Evolutionary conservation across 345 rosid species (phyloP), one percentile per base, ranked within the genome.

Genomic region (Acer saccharum): DNA sequence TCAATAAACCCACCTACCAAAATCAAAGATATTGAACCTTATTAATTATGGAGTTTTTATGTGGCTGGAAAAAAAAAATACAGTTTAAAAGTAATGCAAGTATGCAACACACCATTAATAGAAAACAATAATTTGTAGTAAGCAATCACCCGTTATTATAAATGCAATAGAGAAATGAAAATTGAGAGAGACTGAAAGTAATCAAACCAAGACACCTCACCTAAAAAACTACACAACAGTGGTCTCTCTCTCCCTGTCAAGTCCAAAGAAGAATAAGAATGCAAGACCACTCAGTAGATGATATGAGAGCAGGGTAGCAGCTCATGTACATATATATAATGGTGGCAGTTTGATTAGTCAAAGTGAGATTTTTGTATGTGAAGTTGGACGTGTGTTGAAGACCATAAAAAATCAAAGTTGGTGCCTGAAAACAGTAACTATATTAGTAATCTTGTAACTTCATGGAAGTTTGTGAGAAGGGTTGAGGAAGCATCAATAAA

Each of bases 401-500:
- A 23, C 64, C 32, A 48, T 20, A 7, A 21, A 69, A 72, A 82
- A 69, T 76, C 82, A 85, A 76, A 80, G 54, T 78, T 41, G 75
- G 50, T 14, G 74, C 7, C 73, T 77, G 21, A 57, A 81, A 69
- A 13, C 23, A 16, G 67, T 7, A 25, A 23, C 1, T 18, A 18
- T 23, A 7, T 27, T 25, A 72, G 27, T 41, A 61, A 76, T 44
- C 65, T 17, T 20, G 72, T 65, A 76, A 14, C 74, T 81, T 86
- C 86, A 71, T 9, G 78, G 88, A 86, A 83, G 77, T 35, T 80
- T 0, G 57, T 35, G 75, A 10, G 88, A 85, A 81, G 16, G 76
- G 43, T 32, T 43, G 35, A 41, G 54, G 84, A 81, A 85, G 52
- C 20, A 21, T 3, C 50, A 3, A 18, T 35, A 35, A 76, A 27